A percentile compares a stretch with the other conserved stretches of the same genome.
Evolutionary conservation across 768 basidiomycete species (phyloP).

Genomic region (Pleurotus ostreatus): DNA sequence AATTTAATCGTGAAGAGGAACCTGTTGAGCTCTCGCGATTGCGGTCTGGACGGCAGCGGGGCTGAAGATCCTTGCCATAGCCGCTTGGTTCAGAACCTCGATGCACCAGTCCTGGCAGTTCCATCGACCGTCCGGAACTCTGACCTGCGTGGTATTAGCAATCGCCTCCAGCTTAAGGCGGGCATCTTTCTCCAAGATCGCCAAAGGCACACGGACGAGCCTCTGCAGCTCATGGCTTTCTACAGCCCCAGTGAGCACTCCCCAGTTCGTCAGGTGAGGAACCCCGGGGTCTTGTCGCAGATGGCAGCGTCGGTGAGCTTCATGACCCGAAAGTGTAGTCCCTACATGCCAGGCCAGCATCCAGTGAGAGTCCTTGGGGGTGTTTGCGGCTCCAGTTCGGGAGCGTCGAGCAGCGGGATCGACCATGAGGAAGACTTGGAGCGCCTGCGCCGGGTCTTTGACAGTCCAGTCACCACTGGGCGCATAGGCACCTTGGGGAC

Average conservation of each 20-base stretch:
- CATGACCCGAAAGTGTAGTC: background rate
- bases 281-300: background rate
- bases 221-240: background rate
- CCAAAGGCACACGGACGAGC: background rate
- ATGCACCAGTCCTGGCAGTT: conserved; percentile 6
- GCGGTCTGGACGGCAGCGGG: background rate
- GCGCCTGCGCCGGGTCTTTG: background rate
- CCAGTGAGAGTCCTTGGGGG: conserved; percentile 1
- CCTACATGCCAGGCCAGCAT: background rate
- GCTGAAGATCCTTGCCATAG: background rate
- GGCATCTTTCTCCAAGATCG: background rate
- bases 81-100: background rate
- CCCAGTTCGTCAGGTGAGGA: background rate
- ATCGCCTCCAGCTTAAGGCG: background rate
- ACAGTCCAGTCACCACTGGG: background rate
- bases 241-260: background rate
- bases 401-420: background rate
- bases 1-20: background rate
- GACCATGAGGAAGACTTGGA: background rate
- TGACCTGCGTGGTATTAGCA: background rate
- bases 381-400: background rate
- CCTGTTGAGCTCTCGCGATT: background rate
- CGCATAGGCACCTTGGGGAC: background rate
- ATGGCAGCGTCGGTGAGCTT: background rate
- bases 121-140: background rate